These are phyloP conservation scores for Leccinum aurantiacum DNA, from an alignment of 768 basidiomycete species.

Conservation along the genomic window DNA sequence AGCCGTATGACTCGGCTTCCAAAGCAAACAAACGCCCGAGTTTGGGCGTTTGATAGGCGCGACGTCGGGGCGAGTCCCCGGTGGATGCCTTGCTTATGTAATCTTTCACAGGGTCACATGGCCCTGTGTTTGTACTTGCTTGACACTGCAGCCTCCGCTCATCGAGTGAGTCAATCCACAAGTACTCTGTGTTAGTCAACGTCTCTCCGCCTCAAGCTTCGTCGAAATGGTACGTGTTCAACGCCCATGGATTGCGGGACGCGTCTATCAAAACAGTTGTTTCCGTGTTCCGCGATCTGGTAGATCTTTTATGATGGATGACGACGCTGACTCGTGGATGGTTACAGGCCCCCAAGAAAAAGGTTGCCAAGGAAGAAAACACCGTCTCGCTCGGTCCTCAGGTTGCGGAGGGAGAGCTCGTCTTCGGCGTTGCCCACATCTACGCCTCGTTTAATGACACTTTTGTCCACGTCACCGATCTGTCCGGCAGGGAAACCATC, in stretches of 20 bases:
- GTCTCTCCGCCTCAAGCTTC: slow-evolving; percentile 28
- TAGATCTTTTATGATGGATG: slow-evolving; percentile 45
- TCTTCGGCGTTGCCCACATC: slow-evolving; percentile 98
- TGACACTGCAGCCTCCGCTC: slow-evolving; percentile 8
- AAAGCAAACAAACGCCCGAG: too few species aligned
- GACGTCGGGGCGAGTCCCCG: background rate
- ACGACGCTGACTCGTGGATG: slow-evolving; percentile 50
- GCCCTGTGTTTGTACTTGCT: slow-evolving; percentile 21
- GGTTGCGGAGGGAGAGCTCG: slow-evolving; percentile 93
- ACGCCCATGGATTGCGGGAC: background rate
- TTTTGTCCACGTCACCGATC: slow-evolving; percentile 98
- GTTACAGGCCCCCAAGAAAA: slow-evolving; percentile 80
- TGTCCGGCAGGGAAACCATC: slow-evolving; percentile 98
- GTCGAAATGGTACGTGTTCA: slow-evolving; percentile 40
- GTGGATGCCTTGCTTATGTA: slow-evolving; percentile 3
- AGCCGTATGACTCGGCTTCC: too few species aligned
- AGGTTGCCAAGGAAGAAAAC: slow-evolving; percentile 75
- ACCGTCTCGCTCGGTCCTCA: slow-evolving; percentile 93
- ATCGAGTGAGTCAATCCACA: slow-evolving; percentile 5
- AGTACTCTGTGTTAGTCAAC: slow-evolving; percentile 10
- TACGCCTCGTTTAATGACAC: slow-evolving; percentile 99
- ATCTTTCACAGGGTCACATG: background rate
- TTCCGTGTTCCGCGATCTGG: slow-evolving; percentile 2
- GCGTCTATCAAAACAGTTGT: background rate
- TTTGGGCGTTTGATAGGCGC: too few species aligned